Evolutionary conservation across 345 rosid species (phyloP).

Genomic region (Syzygium aqueum): DNA sequence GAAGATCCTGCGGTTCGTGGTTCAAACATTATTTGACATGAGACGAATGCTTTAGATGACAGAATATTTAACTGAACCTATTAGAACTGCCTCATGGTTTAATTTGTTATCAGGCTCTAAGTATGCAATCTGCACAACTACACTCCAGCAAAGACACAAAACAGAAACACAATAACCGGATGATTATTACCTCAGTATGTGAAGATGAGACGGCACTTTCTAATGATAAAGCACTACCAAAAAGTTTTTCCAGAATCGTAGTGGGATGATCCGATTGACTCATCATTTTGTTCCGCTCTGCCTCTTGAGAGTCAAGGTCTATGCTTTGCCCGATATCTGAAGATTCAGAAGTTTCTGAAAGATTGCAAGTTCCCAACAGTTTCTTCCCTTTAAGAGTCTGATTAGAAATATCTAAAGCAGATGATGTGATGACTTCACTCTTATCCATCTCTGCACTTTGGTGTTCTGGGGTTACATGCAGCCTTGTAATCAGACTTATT

Average conservation of each 20-base stretch:
- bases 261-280: constrained; percentile 31
- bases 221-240: constrained; percentile 45
- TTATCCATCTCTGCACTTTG: constrained; percentile 13
- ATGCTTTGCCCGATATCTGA: constrained; percentile 18
- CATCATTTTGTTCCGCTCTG: constrained; percentile 20
- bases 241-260: constrained; percentile 76
- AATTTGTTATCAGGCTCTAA: neutral
- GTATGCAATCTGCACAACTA: neutral
- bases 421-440: constrained; percentile 22
- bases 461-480: constrained; percentile 24
- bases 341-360: constrained; percentile 26
- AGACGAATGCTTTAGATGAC: neutral
- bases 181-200: constrained; percentile 3
- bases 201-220: constrained; percentile 28
- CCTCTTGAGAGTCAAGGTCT: constrained; percentile 32
- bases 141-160: neutral
- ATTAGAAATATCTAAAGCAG: constrained; percentile 29
- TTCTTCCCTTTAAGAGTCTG: constrained; percentile 14
- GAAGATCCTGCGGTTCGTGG: neutral
- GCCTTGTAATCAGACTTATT: constrained; percentile 23
- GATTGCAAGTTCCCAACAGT: constrained; percentile 23
- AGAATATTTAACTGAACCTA: neutral
- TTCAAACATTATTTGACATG: neutral
- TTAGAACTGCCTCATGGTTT: neutral
- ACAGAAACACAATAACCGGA: neutral